A percentile compares a stretch with the other conserved stretches of the same genome.
Conservation (phyloP, 345 rosid genomes). For the Aurinia saxatilis region DNA sequence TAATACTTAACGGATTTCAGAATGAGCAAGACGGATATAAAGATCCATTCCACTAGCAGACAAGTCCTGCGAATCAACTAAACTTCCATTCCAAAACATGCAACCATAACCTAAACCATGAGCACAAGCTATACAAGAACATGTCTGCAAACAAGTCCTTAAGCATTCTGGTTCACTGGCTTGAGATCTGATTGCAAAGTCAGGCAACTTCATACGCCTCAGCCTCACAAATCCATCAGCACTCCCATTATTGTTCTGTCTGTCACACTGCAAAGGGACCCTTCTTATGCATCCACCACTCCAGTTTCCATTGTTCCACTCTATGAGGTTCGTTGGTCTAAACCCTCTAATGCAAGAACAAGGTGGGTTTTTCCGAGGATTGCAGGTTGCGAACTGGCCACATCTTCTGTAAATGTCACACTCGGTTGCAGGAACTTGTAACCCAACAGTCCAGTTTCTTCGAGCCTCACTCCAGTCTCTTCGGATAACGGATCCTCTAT, state of each 20-base stretch:
- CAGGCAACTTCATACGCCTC: constrained; percentile 37
- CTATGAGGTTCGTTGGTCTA: constrained; percentile 33
- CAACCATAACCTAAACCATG: constrained; percentile 40
- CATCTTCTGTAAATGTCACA: constrained; percentile 43
- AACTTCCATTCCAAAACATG: constrained; percentile 39
- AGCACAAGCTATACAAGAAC: constrained; percentile 50
- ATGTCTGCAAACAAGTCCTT: constrained; percentile 36
- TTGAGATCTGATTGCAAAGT: constrained; percentile 28
- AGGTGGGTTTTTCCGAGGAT: constrained; percentile 16
- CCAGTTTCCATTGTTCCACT: constrained; percentile 45
- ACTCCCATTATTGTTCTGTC: constrained; percentile 19
- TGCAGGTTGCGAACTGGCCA: constrained; percentile 43
- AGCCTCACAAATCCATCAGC: constrained; percentile 40
- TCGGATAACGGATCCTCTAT: neutral
- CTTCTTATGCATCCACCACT: constrained; percentile 44
- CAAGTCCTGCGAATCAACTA: constrained; percentile 34
- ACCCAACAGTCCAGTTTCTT: constrained; percentile 4
- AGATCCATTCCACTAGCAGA: constrained; percentile 34
- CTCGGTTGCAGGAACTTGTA: constrained; percentile 24
- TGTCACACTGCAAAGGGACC: constrained; percentile 31
- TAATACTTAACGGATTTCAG: constrained; percentile 38
- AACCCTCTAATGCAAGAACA: constrained; percentile 57
- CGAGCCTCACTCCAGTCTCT: constrained; percentile 17
- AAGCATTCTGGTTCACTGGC: constrained; percentile 30
- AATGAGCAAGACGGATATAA: constrained; percentile 34